phyloP scores from a whole-genome alignment of 257 asterid species.

The Nicotiana undulata region DNA sequence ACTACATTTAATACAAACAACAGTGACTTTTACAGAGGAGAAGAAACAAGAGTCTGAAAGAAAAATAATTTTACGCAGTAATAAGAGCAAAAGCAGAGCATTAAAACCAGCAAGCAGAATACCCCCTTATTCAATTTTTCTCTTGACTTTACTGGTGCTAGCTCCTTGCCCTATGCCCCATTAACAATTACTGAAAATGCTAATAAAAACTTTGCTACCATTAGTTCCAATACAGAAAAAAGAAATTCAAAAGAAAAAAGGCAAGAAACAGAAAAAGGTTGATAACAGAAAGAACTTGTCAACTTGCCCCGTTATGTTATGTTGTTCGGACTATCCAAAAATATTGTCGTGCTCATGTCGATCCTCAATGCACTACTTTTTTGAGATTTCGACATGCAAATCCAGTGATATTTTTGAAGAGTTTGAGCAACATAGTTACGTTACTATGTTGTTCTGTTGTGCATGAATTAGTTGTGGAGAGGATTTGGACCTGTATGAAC shows the following conservation, averaged over 20 bases:
- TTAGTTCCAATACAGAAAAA: conserved; percentile 35
- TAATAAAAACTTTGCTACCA: conserved; percentile 37
- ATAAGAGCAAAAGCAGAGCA: neutral
- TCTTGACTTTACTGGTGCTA: neutral
- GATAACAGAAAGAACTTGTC: conserved; percentile 3
- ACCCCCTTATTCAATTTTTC: neutral
- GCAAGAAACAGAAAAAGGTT: neutral
- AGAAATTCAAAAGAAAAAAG: neutral
- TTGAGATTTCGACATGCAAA: no score
- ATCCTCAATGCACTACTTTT: no score
- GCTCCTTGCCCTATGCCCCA: neutral
- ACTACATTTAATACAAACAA: conserved; percentile 21
- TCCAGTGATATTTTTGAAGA: no score
- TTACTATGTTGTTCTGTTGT: neutral
- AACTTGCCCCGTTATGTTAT: neutral
- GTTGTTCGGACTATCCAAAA: no score
- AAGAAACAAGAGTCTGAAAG: neutral
- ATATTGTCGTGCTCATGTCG: no score
- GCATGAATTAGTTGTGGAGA: conserved; percentile 48
- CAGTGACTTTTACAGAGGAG: conserved; percentile 5
- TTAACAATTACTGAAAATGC: conserved; percentile 20
- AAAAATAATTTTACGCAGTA: neutral
- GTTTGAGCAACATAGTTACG: no score
- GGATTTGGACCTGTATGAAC: conserved; percentile 85
- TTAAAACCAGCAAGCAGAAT: neutral